These are phyloP conservation scores for Barnettozyma californica DNA, from an alignment of 805 yeast species.

Conservation along the genomic window DNA sequence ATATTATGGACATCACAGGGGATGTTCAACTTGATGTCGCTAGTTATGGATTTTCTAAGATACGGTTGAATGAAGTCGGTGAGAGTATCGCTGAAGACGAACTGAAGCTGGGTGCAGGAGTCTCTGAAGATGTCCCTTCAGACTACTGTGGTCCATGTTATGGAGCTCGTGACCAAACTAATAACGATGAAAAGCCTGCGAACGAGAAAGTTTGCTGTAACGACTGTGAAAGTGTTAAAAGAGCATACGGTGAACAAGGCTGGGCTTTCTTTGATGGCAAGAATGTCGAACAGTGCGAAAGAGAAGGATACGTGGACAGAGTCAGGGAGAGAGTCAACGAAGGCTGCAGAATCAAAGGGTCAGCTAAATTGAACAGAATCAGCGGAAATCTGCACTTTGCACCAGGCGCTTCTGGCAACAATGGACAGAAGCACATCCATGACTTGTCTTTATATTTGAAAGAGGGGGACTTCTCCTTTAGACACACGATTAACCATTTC, in stretches of 20 bases:
- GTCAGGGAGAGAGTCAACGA: slow-evolving; percentile 59
- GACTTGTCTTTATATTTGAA: slow-evolving; percentile 71
- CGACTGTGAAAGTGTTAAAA: slow-evolving; percentile 73
- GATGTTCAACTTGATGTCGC: slow-evolving; percentile 72
- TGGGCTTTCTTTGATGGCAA: slow-evolving; percentile 93
- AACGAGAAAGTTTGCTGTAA: slow-evolving; percentile 67
- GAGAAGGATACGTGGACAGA: slow-evolving; percentile 73
- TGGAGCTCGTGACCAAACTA: slow-evolving; percentile 65
- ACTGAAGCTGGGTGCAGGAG: slow-evolving; percentile 36
- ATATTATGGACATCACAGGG: slow-evolving; percentile 85
- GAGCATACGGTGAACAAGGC: slow-evolving; percentile 67
- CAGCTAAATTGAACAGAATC: slow-evolving; percentile 74
- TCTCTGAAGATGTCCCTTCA: slow-evolving; percentile 26
- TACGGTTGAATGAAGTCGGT: slow-evolving; percentile 56
- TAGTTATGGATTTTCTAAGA: slow-evolving; percentile 65
- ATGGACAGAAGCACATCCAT: slow-evolving; percentile 66
- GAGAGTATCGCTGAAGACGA: slow-evolving; percentile 35
- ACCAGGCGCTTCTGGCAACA: slow-evolving; percentile 76
- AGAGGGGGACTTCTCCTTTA: slow-evolving; percentile 58
- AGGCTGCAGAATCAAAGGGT: slow-evolving; percentile 86
- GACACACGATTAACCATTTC: slow-evolving; percentile 73
- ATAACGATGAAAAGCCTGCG: slow-evolving; percentile 33
- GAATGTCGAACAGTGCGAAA: slow-evolving; percentile 84
- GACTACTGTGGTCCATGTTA: slow-evolving; percentile 87
- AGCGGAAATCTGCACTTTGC: slow-evolving; percentile 94